These are phyloP conservation scores for Sindora glabra DNA, from an alignment of 306 rosid genomes.

Conservation along the genomic window DNA sequence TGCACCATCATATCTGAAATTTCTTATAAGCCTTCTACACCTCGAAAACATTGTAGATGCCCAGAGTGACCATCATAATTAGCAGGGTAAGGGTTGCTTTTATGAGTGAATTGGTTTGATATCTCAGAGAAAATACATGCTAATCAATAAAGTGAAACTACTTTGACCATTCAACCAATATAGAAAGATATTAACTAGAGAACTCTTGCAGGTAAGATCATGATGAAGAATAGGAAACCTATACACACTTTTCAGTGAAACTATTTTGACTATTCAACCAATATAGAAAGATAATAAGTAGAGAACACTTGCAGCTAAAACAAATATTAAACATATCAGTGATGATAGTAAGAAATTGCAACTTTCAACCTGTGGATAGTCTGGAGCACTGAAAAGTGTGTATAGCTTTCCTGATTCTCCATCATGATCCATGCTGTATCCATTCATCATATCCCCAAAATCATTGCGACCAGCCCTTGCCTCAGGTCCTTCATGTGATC, in stretches of 20 bases:
- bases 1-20: background rate
- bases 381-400: conserved; percentile 83
- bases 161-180: background rate
- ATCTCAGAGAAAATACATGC: background rate
- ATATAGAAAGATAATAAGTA: background rate
- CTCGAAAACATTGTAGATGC: background rate
- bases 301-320: background rate
- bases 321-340: conserved; percentile 2
- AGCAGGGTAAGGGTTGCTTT: background rate
- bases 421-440: conserved; percentile 76
- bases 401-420: conserved; percentile 71
- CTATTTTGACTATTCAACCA: background rate
- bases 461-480: conserved; percentile 60
- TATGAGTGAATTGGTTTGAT: background rate
- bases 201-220: background rate
- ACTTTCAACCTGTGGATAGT: conserved; percentile 73
- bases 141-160: background rate
- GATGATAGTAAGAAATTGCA: conserved; percentile 10
- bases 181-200: background rate
- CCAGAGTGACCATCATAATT: background rate
- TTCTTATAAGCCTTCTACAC: too few species aligned
- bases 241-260: background rate
- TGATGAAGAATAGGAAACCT: too few species aligned
- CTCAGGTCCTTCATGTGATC: conserved; percentile 93
- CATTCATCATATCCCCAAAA: conserved; percentile 70